These are phyloP conservation scores for Camellia oleifera DNA, from an alignment of 179 eudicot genomes.

Conservation along the genomic window DNA sequence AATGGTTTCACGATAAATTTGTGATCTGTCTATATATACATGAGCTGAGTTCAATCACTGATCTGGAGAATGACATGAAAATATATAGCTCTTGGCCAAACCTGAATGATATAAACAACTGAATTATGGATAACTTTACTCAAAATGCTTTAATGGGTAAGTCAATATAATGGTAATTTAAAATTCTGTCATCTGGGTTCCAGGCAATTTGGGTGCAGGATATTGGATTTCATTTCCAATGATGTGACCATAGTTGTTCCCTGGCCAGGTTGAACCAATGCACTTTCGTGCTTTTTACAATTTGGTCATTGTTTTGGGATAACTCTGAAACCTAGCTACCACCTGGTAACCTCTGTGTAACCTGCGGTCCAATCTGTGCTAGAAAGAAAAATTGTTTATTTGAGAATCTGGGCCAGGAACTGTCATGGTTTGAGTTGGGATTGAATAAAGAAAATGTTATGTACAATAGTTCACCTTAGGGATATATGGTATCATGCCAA, in stretches of 20 bases:
- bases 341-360: neutral
- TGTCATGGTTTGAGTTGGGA: neutral
- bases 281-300: too few relatives aligned
- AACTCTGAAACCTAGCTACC: neutral
- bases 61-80: neutral
- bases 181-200: neutral
- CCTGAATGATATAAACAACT: neutral
- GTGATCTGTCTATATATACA: neutral
- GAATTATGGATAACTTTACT: neutral
- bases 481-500: neutral
- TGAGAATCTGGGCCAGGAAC: neutral
- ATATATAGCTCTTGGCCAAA: neutral
- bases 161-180: neutral
- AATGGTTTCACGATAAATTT: neutral
- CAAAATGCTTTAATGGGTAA: neutral
- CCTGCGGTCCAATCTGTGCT: neutral
- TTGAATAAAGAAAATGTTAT: neutral
- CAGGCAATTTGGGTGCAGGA: neutral
- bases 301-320: neutral
- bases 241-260: neutral
- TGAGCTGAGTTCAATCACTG: neutral
- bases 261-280: too few relatives aligned
- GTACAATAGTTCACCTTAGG: neutral
- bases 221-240: neutral
- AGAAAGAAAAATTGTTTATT: neutral